Conservation (phyloP, 768 basidiomycete species). For the Russula abietina region DNA sequence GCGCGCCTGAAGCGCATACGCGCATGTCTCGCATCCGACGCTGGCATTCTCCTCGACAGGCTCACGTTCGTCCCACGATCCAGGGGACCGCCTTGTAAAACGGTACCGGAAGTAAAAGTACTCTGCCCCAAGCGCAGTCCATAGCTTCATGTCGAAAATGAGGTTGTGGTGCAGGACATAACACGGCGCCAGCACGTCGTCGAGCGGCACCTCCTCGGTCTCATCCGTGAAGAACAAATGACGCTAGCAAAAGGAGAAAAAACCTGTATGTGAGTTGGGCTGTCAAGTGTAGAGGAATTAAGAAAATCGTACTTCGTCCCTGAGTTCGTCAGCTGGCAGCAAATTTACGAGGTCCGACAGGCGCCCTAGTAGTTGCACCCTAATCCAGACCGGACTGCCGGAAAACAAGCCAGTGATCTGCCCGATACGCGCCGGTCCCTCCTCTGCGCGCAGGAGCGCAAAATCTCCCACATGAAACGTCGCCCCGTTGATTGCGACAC, state of each 20-base stretch:
- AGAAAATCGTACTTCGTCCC: conserved; percentile 49
- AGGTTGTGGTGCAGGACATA: conserved; percentile 39
- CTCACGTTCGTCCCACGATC: conserved; percentile 34
- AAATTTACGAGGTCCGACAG: conserved; percentile 36
- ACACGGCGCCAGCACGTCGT: conserved; percentile 43
- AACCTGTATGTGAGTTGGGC: neutral
- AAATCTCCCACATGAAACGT: conserved; percentile 60
- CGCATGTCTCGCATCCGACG: conserved; percentile 44
- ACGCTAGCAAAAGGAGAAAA: conserved; percentile 35
- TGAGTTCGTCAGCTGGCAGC: conserved; percentile 37
- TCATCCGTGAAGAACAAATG: conserved; percentile 58
- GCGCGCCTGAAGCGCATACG: conserved; percentile 27
- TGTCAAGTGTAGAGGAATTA: neutral
- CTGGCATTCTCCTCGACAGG: conserved; percentile 35
- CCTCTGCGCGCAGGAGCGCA: conserved; percentile 42
- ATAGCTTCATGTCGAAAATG: conserved; percentile 26
- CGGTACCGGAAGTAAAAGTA: conserved; percentile 46
- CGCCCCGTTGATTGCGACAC: conserved; percentile 42
- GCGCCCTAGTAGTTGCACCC: conserved; percentile 43
- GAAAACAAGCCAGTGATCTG: conserved; percentile 39
- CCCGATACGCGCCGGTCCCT: conserved; percentile 53
- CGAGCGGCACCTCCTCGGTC: conserved; percentile 30
- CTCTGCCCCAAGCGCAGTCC: conserved; percentile 39
- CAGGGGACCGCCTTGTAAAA: conserved; percentile 35
- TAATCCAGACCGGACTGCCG: conserved; percentile 12